phyloP scores from a whole-genome alignment of 1,284 basidiomycete species.

The Puccinia novopanici region DNA sequence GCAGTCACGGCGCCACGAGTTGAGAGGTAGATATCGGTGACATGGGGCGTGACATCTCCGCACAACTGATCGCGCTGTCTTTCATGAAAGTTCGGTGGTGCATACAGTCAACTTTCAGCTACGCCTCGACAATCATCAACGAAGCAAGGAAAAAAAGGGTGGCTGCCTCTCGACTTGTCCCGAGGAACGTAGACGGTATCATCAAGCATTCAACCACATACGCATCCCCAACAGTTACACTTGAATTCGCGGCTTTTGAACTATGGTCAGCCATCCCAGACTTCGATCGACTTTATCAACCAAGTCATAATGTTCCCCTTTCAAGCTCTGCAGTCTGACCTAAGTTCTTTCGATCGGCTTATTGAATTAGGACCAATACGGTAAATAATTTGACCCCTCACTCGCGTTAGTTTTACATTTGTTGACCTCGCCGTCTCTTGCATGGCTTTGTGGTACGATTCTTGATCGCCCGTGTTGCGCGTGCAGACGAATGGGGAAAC shows the following conservation, averaged over 20 bases:
- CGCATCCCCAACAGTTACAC: neutral
- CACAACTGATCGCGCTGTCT: neutral
- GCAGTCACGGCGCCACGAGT: no score
- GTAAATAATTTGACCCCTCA: neutral
- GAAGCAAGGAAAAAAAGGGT: neutral
- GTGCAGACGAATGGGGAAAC: conserved; percentile 50
- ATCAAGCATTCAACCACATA: neutral
- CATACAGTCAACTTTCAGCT: neutral
- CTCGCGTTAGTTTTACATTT: neutral
- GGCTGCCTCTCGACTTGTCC: neutral
- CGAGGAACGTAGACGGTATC: neutral
- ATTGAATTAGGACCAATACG: conserved; percentile 45
- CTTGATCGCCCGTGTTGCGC: neutral
- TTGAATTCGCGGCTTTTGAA: conserved; percentile 1
- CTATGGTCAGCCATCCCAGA: conserved; percentile 29
- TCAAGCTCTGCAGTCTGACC: conserved; percentile 16
- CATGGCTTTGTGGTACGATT: neutral
- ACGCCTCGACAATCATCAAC: neutral
- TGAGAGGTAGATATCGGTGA: neutral
- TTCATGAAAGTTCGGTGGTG: neutral
- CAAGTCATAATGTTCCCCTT: conserved; percentile 20
- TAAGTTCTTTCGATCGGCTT: conserved; percentile 1
- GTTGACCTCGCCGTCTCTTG: conserved; percentile 17
- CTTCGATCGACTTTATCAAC: neutral
- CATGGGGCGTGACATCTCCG: neutral